Conservation (phyloP, 1,284 basidiomycete genomes). For the Papiliotrema fonsecae region DNA sequence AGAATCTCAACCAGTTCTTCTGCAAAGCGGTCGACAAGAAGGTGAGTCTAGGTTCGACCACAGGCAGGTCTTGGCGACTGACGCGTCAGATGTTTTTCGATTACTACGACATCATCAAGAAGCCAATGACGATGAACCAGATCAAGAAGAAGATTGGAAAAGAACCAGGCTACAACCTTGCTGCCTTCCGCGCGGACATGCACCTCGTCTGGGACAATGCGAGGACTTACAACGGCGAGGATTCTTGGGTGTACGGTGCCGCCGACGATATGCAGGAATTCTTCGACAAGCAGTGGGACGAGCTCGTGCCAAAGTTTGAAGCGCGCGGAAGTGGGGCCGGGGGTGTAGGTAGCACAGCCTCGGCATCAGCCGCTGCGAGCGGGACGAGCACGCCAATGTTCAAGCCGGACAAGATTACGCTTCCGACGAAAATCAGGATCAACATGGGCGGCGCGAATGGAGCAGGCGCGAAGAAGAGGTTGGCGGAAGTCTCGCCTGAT, state of each 20-base stretch:
- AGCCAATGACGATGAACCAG: conserved; percentile 80
- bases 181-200: conserved; percentile 73
- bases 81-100: conserved; percentile 74
- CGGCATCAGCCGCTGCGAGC: conserved; percentile 12
- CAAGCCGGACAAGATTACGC: conserved; percentile 22
- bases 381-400: conserved; percentile 45
- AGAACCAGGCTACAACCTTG: conserved; percentile 69
- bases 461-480: conserved; percentile 18
- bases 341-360: conserved; percentile 1
- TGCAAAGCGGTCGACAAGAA: conserved; percentile 69
- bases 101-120: conserved; percentile 69
- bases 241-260: conserved; percentile 86
- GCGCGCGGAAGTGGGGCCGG: background rate
- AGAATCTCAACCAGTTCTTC: conserved; percentile 79
- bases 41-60: conserved; percentile 47
- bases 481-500: conserved; percentile 10
- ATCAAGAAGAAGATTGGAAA: conserved; percentile 77
- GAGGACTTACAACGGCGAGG: conserved; percentile 66
- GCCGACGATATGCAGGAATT: conserved; percentile 87
- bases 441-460: conserved; percentile 10
- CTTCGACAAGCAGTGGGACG: conserved; percentile 57
- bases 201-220: conserved; percentile 89
- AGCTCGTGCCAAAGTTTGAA: conserved; percentile 23
- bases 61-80: background rate
- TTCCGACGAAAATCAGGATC: conserved; percentile 35